Evolutionary conservation across 768 basidiomycete genomes (phyloP).

Genomic region (Albatrellus ellisii): DNA sequence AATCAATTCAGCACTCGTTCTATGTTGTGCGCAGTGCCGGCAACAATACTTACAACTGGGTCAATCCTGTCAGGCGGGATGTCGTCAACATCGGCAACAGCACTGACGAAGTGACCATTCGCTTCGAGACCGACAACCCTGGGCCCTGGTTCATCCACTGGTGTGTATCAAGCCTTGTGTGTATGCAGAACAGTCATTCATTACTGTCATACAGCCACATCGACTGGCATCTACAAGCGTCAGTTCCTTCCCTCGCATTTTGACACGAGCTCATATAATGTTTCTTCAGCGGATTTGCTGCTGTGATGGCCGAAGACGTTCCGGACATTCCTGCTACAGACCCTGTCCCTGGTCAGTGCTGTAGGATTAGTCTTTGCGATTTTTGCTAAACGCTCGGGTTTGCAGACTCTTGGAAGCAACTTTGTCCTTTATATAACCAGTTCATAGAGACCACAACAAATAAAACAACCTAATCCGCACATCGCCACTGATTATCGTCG

Average conservation of each 20-base stretch:
- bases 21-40: constrained; percentile 10
- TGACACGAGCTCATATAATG: not conserved
- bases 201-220: constrained; percentile 6
- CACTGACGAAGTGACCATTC: constrained; percentile 32
- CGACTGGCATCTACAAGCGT: constrained; percentile 3
- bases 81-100: constrained; percentile 22
- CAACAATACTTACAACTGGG: constrained; percentile 1
- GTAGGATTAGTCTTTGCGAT: not conserved
- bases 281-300: constrained; percentile 4
- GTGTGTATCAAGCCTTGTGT: not conserved
- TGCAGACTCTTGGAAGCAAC: not conserved
- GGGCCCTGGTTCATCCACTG: constrained; percentile 40
- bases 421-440: constrained; percentile 1
- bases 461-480: too few species aligned
- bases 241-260: not conserved
- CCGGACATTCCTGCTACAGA: not conserved
- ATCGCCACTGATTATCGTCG: too few species aligned
- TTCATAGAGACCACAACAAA: too few species aligned
- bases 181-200: not conserved
- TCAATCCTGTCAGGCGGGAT: constrained; percentile 21
- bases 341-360: not conserved
- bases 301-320: not conserved
- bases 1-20: constrained; percentile 1
- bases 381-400: not conserved
- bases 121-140: constrained; percentile 53